phyloP scores from a whole-genome alignment of 1,284 basidiomycete genomes.

The Fomitopsis palustris region DNA sequence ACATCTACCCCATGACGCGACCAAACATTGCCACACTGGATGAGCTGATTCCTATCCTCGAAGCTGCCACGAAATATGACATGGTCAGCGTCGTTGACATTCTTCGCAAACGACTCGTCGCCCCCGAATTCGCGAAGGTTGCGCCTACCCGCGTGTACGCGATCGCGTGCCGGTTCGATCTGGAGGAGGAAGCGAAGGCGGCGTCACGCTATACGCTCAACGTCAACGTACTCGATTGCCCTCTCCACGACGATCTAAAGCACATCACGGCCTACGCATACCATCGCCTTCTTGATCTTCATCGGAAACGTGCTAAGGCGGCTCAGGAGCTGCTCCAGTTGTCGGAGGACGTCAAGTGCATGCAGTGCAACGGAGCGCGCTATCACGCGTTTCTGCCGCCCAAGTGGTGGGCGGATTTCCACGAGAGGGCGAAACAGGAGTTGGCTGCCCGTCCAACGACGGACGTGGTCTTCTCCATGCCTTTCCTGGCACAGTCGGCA shows the following conservation, averaged over 20 bases:
- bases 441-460: constrained; percentile 52
- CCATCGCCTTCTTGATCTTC: constrained; percentile 58
- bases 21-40: constrained; percentile 40
- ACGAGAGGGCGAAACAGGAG: constrained; percentile 52
- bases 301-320: constrained; percentile 46
- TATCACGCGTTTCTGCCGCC: constrained; percentile 47
- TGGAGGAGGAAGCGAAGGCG: constrained; percentile 41
- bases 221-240: constrained; percentile 48
- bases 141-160: constrained; percentile 63
- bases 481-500: constrained; percentile 54
- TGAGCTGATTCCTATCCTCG: constrained; percentile 48
- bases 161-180: constrained; percentile 60
- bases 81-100: constrained; percentile 41
- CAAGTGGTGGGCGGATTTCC: constrained; percentile 66
- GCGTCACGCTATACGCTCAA: constrained; percentile 53
- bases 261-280: constrained; percentile 63
- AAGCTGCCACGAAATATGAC: constrained; percentile 63
- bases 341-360: constrained; percentile 53
- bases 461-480: constrained; percentile 54
- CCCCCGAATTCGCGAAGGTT: constrained; percentile 42
- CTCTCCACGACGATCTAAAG: constrained; percentile 60
- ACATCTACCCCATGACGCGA: constrained; percentile 40
- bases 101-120: constrained; percentile 50
- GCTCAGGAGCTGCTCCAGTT: constrained; percentile 45
- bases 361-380: constrained; percentile 58